phyloP scores from a whole-genome alignment of 176 grass and related monocot species.

The Paspalum notatum region DNA sequence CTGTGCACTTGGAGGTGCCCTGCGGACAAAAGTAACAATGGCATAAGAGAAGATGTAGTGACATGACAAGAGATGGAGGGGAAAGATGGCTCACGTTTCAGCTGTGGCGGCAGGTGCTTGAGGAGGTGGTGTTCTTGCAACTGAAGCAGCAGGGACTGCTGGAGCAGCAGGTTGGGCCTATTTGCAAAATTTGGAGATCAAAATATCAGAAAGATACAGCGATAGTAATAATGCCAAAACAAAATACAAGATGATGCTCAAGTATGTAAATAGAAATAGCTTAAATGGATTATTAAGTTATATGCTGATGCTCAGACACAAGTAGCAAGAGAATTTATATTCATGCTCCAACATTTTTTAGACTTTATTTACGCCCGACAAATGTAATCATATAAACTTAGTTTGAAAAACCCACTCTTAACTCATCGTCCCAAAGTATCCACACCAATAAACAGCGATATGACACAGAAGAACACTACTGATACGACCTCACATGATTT shows the following conservation, averaged over 20 bases:
- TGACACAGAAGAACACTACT: background rate
- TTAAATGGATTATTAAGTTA: background rate
- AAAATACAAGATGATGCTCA: background rate
- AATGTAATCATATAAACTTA: background rate
- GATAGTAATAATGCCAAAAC: background rate
- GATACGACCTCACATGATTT: background rate
- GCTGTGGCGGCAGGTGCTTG: slow-evolving; percentile 53
- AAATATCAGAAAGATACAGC: background rate
- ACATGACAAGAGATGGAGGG: slow-evolving; percentile 16
- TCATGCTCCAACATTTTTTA: background rate
- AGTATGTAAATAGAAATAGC: background rate
- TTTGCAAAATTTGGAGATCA: slow-evolving; percentile 2
- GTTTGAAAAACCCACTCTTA: background rate
- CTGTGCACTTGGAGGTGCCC: slow-evolving; percentile 49
- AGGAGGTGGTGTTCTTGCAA: slow-evolving; percentile 51
- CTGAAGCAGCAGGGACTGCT: slow-evolving; percentile 45
- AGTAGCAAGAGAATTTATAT: background rate
- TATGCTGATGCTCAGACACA: background rate
- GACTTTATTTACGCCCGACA: background rate
- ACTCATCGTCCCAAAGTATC: background rate
- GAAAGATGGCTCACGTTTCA: slow-evolving; percentile 57
- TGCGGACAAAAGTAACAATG: slow-evolving; percentile 30
- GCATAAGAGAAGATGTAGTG: slow-evolving; percentile 19
- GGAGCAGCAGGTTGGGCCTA: slow-evolving; percentile 50
- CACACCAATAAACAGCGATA: background rate